Base-by-base conservation (phyloP, 1,284 basidiomycete species). In the Rhodotorula sp. region DNA sequence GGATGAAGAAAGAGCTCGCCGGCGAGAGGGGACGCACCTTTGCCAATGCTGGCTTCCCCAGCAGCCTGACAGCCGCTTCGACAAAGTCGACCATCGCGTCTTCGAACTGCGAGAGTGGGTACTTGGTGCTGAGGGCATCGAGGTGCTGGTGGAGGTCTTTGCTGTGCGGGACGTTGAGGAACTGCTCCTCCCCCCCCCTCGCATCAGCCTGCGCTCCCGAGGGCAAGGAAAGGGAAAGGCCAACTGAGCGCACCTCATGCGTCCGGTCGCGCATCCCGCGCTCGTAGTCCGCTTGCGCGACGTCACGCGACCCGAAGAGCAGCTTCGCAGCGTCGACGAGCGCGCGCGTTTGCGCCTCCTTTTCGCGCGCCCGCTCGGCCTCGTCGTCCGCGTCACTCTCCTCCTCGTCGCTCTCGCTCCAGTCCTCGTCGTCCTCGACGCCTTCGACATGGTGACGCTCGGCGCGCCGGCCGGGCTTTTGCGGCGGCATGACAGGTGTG, bases 211-310 rank as follows among this genome's bases (percentile, higher is more conserved):
- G 22, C 3, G 48, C 32, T 37, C 22, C 10, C 6, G 27, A 12
- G 9, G 55, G 21, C 21, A 39, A 5, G 13, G 27, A 32, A 39
- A 25, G 41, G 29, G 17, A 39, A 7, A 21, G 15, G 44, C 19
- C 41, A n/a, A 27, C 39, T n/a, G 9, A 29, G 32, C 75, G n/a
- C 37, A 78, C 76, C 73, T 78, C 77, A 46, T 78, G 75, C 8
- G 67, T 75, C 34, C 71, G 21, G 41, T 78, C 77, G 22, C 76
- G 32, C 77, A 78, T 75, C 10, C 60, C 62, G 27, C 74, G 62
- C 65, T 78, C 77, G 46, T 74, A 78, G 25, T 78, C 77, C 4
- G 76, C 76, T 64, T 78, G 77, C 0, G 73, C 74, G 12, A 72
- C 70, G 27, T 76, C 74, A 36, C 74, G 17, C 19, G 63, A 56